A percentile compares a stretch with the other conserved stretches of the same genome.
Conservation (phyloP, 345 rosid species). For the Populus euphratica region DNA sequence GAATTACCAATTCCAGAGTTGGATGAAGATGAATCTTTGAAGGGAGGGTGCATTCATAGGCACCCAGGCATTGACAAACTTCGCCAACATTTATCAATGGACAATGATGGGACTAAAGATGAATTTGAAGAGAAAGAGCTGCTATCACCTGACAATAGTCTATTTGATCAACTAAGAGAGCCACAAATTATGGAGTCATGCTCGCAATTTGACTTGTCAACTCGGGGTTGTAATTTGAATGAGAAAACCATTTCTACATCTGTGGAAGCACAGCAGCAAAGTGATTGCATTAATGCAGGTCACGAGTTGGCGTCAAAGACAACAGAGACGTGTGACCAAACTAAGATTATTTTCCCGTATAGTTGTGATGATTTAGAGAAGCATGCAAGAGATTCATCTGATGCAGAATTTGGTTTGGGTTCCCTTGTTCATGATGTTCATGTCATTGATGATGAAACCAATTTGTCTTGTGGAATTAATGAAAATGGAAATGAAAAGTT, state of each 20-base stretch:
- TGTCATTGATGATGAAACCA: constrained; percentile 50
- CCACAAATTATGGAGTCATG: constrained; percentile 15
- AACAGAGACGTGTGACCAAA: constrained; percentile 8
- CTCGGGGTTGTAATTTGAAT: constrained; percentile 7
- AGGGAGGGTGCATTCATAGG: constrained; percentile 14
- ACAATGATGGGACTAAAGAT: constrained; percentile 16
- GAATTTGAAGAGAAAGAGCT: constrained; percentile 21
- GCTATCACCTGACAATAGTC: constrained; percentile 15
- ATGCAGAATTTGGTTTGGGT: constrained; percentile 8
- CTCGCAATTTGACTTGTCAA: constrained; percentile 9
- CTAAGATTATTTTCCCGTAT: constrained; percentile 9
- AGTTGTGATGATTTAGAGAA: constrained; percentile 20
- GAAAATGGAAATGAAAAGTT: not conserved
- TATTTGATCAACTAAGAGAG: constrained; percentile 13
- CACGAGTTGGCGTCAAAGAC: constrained; percentile 21
- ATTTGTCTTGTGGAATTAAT: constrained; percentile 14
- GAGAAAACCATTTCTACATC: constrained; percentile 25
- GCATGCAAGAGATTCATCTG: constrained; percentile 11
- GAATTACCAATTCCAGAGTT: constrained; percentile 35
- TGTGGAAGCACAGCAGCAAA: constrained; percentile 27
- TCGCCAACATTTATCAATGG: not conserved
- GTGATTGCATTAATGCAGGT: constrained; percentile 11
- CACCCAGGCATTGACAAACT: constrained; percentile 9
- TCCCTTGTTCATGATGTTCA: constrained; percentile 45
- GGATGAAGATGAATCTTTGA: constrained; percentile 26